phyloP scores from a whole-genome alignment of 176 grass and related monocot species.

The Olyra latifolia region DNA sequence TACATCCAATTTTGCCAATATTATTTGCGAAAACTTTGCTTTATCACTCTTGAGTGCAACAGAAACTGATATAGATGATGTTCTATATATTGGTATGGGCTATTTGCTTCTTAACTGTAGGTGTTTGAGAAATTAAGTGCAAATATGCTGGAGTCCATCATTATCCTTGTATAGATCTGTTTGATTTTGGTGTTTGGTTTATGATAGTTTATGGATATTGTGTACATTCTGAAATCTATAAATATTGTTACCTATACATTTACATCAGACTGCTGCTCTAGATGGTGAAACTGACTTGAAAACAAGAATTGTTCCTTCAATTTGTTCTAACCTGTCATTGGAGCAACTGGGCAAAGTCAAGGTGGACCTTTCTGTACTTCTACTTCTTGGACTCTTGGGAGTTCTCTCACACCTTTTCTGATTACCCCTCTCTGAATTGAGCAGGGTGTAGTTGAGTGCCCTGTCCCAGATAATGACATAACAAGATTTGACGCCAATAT shows the following conservation, averaged over 20 bases:
- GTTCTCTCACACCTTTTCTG: conserved; percentile 35
- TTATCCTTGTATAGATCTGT: conserved; percentile 1
- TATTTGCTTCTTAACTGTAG: neutral
- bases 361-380: conserved; percentile 45
- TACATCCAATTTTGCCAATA: no score
- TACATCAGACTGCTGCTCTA: conserved; percentile 79
- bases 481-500: conserved; percentile 92
- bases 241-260: conserved; percentile 10
- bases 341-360: conserved; percentile 68
- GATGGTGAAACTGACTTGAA: conserved; percentile 99
- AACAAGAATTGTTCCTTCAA: conserved; percentile 62
- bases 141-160: neutral
- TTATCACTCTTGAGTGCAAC: neutral
- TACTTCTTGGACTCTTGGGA: conserved; percentile 27
- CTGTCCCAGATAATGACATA: conserved; percentile 90
- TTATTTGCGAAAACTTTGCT: neutral
- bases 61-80: neutral
- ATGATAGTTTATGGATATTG: neutral
- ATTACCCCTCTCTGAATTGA: conserved; percentile 32
- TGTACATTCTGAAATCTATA: neutral
- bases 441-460: conserved; percentile 89
- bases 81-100: neutral
- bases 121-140: neutral
- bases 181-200: conserved; percentile 11
- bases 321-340: conserved; percentile 56